A percentile compares a stretch with the other conserved stretches of the same genome.
Evolutionary conservation across 1,284 basidiomycete species (phyloP).

Genomic region (Psilocybe mexicana): DNA sequence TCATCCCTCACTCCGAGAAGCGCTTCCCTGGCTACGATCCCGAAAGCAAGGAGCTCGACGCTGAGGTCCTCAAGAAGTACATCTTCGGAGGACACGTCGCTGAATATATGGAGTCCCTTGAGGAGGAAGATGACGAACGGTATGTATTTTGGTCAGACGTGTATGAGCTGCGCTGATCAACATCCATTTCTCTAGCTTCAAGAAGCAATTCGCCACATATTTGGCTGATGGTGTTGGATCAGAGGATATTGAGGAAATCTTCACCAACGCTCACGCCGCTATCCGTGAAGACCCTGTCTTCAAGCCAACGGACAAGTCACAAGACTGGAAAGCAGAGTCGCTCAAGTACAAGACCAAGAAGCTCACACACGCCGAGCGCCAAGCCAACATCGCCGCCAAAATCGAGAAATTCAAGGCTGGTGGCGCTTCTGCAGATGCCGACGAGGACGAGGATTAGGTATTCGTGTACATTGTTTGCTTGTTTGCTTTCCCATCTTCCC

Average conservation of each 20-base stretch:
- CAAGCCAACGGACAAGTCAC: slow-evolving; percentile 89
- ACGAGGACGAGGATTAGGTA: slow-evolving; percentile 61
- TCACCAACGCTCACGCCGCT: slow-evolving; percentile 85
- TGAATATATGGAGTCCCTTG: slow-evolving; percentile 99
- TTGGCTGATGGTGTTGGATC: slow-evolving; percentile 95
- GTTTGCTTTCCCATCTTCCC: slow-evolving; percentile 11
- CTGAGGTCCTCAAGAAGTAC: slow-evolving; percentile 96
- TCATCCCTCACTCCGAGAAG: slow-evolving; percentile 97
- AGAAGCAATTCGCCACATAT: slow-evolving; percentile 97
- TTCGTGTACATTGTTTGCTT: slow-evolving; percentile 11
- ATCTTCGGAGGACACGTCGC: slow-evolving; percentile 98
- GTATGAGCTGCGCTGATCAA: slow-evolving; percentile 1
- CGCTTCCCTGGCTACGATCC: slow-evolving; percentile 98
- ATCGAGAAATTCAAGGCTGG: slow-evolving; percentile 83
- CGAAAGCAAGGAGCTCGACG: slow-evolving; percentile 92
- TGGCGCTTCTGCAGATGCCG: slow-evolving; percentile 51
- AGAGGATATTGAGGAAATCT: slow-evolving; percentile 98
- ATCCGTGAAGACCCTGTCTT: slow-evolving; percentile 95
- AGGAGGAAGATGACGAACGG: slow-evolving; percentile 99
- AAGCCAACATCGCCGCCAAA: slow-evolving; percentile 76
- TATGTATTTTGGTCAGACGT: slow-evolving; percentile 31
- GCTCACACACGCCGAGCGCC: slow-evolving; percentile 81
- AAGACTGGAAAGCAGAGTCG: slow-evolving; percentile 91
- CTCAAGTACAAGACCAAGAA: slow-evolving; percentile 73
- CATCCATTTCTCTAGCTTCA: slow-evolving; percentile 65